A percentile compares a stretch with the other conserved stretches of the same genome.
These are phyloP conservation scores for Geotrichum europaeum DNA, from an alignment of 1,139 yeast genomes.

Conservation along the genomic window DNA sequence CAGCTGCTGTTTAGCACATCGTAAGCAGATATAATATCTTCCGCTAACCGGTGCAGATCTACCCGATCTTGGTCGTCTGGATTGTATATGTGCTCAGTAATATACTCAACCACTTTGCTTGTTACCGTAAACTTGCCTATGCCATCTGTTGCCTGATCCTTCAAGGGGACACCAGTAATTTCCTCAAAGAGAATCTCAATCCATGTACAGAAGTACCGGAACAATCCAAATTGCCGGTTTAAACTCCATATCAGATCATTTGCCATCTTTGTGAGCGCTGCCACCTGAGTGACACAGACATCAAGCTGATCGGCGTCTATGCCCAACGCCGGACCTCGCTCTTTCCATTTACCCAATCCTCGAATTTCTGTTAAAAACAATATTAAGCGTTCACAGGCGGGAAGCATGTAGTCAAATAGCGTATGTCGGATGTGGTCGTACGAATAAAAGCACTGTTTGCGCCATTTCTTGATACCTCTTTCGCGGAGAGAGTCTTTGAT, in stretches of 20 bases:
- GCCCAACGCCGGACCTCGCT: slow-evolving; percentile 35
- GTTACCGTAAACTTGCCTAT: slow-evolving; percentile 24
- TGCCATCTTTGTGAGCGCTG: slow-evolving; percentile 36
- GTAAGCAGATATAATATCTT: background rate
- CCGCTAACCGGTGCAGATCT: slow-evolving; percentile 7
- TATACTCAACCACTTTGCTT: slow-evolving; percentile 23
- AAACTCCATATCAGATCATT: slow-evolving; percentile 44
- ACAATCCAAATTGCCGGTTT: slow-evolving; percentile 48
- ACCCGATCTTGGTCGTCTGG: background rate
- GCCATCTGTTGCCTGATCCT: slow-evolving; percentile 18
- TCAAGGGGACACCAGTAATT: slow-evolving; percentile 19
- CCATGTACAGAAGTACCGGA: slow-evolving; percentile 46
- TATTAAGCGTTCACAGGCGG: slow-evolving; percentile 54
- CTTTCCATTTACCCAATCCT: slow-evolving; percentile 43
- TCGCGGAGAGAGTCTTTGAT: slow-evolving; percentile 54
- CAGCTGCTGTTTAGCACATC: background rate
- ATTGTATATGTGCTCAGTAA: slow-evolving; percentile 17
- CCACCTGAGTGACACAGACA: slow-evolving; percentile 32
- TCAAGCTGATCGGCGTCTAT: slow-evolving; percentile 31
- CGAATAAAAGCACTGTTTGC: slow-evolving; percentile 43
- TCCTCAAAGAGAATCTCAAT: slow-evolving; percentile 25
- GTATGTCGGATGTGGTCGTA: slow-evolving; percentile 47
- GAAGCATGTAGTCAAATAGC: slow-evolving; percentile 47
- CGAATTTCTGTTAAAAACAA: slow-evolving; percentile 45
- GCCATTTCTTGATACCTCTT: slow-evolving; percentile 58